A percentile compares a stretch with the other conserved stretches of the same genome.
Conservation (phyloP, 2,329 filamentous ascomycete species). For the Laburnicola sp. region DNA sequence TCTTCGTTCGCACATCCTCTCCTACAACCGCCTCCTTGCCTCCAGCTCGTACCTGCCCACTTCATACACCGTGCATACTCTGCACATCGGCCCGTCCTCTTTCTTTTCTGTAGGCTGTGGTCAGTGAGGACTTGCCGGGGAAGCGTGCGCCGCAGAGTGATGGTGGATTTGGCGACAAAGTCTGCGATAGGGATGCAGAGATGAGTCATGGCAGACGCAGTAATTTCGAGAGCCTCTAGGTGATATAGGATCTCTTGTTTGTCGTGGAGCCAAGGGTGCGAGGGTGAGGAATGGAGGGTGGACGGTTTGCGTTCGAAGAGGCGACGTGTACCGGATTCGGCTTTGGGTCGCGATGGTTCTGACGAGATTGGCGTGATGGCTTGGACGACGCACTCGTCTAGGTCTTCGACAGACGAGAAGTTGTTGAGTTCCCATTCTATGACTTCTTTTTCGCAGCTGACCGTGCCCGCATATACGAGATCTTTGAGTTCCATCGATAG, state of each 20-base stretch:
- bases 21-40: slow-evolving; percentile 36
- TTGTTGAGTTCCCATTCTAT: slow-evolving; percentile 37
- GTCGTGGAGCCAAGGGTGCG: slow-evolving; percentile 25
- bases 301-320: slow-evolving; percentile 29
- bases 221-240: slow-evolving; percentile 41
- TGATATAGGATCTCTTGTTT: slow-evolving; percentile 31
- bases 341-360: background rate
- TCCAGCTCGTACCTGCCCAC: slow-evolving; percentile 37
- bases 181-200: slow-evolving; percentile 31
- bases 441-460: slow-evolving; percentile 30
- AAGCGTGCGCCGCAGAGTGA: slow-evolving; percentile 34
- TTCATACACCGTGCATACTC: slow-evolving; percentile 42
- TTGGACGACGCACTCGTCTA: slow-evolving; percentile 33
- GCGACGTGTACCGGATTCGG: slow-evolving; percentile 11
- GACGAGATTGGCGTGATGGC: slow-evolving; percentile 23
- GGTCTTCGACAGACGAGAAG: slow-evolving; percentile 32
- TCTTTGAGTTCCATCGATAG: slow-evolving; percentile 42
- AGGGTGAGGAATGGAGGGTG: slow-evolving; percentile 9
- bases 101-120: slow-evolving; percentile 27
- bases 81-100: slow-evolving; percentile 25
- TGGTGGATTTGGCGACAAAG: slow-evolving; percentile 37
- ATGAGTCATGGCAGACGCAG: slow-evolving; percentile 31
- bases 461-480: slow-evolving; percentile 32
- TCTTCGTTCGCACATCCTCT: slow-evolving; percentile 40
- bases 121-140: slow-evolving; percentile 30